phyloP scores from a whole-genome alignment of 805 yeast species.

The Candida insectorum region DNA sequence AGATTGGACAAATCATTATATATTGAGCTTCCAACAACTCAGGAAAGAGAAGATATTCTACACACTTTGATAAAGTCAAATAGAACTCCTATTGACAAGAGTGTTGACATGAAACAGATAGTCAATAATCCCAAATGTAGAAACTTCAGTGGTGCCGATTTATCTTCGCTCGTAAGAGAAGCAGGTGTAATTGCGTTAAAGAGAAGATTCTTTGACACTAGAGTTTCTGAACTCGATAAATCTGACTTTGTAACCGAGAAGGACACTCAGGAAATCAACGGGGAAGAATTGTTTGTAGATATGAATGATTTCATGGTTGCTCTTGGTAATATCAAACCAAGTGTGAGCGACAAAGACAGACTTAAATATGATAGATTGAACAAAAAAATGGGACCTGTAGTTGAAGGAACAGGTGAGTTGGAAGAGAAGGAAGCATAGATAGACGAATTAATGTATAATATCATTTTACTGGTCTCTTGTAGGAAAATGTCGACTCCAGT shows the following conservation, averaged over 20 bases:
- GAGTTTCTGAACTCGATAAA: conserved; percentile 35
- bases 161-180: conserved; percentile 86
- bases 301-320: conserved; percentile 68
- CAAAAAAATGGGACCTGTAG: conserved; percentile 51
- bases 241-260: conserved; percentile 35
- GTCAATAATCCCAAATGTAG: conserved; percentile 78
- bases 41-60: conserved; percentile 79
- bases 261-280: conserved; percentile 14
- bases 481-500: no score
- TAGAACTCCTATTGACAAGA: conserved; percentile 66
- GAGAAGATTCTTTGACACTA: conserved; percentile 57
- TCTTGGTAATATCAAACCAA: conserved; percentile 73
- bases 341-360: conserved; percentile 86
- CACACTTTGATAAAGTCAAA: conserved; percentile 68
- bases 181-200: conserved; percentile 90
- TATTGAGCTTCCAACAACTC: conserved; percentile 80
- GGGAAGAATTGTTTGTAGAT: conserved; percentile 51
- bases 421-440: no score
- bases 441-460: conserved; percentile 2
- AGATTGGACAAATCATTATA: conserved; percentile 89
- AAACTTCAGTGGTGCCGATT: conserved; percentile 94
- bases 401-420: conserved; percentile 5
- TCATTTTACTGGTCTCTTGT: no score
- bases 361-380: conserved; percentile 70
- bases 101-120: conserved; percentile 58